A percentile compares a stretch with the other conserved stretches of the same genome.
Conservation (phyloP, 164 flowering plant genomes). For the Hamamelis virginiana region DNA sequence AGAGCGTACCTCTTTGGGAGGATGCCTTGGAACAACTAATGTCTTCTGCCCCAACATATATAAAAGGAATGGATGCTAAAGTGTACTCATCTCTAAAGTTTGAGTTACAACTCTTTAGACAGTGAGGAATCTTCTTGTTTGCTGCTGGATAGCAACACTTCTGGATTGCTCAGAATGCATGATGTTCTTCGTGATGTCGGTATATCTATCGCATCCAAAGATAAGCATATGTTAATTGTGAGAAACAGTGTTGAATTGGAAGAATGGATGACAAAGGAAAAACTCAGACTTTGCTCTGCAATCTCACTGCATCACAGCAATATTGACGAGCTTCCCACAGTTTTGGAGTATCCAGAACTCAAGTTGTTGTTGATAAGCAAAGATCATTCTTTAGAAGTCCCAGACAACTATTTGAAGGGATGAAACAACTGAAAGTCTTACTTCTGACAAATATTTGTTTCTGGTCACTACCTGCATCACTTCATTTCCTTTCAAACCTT, state of each 20-base stretch:
- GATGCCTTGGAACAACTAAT: neutral
- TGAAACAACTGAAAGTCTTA: neutral
- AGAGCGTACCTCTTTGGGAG: neutral
- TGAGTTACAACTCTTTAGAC: neutral
- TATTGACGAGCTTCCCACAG: neutral
- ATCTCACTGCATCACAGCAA: neutral
- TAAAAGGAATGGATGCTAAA: neutral
- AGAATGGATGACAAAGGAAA: neutral
- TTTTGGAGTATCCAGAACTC: neutral
- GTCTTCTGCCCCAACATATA: neutral
- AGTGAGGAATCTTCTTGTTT: neutral
- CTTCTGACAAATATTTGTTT: neutral
- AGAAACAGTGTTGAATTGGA: neutral
- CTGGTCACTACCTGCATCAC: neutral
- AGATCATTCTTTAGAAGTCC: neutral
- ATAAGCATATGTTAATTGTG: neutral
- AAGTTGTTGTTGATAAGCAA: neutral
- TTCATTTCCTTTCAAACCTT: neutral
- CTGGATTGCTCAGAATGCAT: too few relatives aligned
- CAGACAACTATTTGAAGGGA: neutral
- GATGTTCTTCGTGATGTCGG: neutral
- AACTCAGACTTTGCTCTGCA: neutral
- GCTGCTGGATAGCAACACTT: neutral
- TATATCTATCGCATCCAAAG: neutral
- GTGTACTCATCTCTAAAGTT: neutral